A percentile compares a stretch with the other conserved stretches of the same genome.
These are phyloP conservation scores for Lolium multiflorum DNA, from an alignment of 176 grass and related monocot species.

Conservation along the genomic window DNA sequence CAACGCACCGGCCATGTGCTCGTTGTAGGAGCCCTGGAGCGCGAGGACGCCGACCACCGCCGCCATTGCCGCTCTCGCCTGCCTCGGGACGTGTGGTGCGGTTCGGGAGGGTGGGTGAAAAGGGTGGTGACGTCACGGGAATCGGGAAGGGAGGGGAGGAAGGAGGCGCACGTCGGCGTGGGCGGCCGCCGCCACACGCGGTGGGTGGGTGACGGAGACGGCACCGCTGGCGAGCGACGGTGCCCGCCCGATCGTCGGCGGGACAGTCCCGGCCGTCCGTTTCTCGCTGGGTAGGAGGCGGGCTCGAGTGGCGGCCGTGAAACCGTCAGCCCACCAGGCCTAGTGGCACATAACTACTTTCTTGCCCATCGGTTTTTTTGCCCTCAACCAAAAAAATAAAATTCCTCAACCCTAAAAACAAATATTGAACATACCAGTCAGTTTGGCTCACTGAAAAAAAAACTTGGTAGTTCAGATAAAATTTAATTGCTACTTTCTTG, in stretches of 20 bases:
- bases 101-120: not conserved
- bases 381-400: too few species aligned
- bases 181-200: slow-evolving; percentile 48
- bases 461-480: too few species aligned
- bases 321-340: too few species aligned
- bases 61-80: slow-evolving; percentile 47
- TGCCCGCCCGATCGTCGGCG: slow-evolving; percentile 12
- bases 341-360: too few species aligned
- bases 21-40: slow-evolving; percentile 98
- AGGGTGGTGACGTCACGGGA: slow-evolving; percentile 33
- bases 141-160: slow-evolving; percentile 2
- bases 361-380: too few species aligned
- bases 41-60: slow-evolving; percentile 93
- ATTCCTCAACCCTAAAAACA: too few species aligned
- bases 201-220: not conserved
- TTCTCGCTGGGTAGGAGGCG: too few species aligned
- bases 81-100: not conserved
- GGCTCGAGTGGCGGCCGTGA: too few species aligned
- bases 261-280: not conserved
- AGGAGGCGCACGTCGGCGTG: slow-evolving; percentile 55
- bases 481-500: too few species aligned
- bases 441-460: too few species aligned
- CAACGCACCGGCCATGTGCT: slow-evolving; percentile 78
- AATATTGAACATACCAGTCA: too few species aligned
- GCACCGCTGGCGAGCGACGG: not conserved